phyloP scores from a whole-genome alignment of 495 filamentous ascomycete genomes.

The Podospora conica region DNA sequence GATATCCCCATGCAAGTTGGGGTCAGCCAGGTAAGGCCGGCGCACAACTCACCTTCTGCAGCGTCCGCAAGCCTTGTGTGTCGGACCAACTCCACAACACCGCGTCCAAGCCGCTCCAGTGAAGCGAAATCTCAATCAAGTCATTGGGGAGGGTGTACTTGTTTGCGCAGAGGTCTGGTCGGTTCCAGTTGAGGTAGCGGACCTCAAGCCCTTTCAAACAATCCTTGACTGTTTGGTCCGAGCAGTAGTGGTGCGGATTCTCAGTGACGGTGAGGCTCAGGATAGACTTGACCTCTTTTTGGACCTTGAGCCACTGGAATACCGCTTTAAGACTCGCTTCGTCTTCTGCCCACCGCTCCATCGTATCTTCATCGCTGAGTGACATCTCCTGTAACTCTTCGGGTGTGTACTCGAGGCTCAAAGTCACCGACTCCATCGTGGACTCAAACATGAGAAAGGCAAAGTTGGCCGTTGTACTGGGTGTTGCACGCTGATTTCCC shows the following conservation, averaged over 20 bases:
- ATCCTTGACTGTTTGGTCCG: not conserved
- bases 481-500: not conserved
- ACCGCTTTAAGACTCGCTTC: not conserved
- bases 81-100: not conserved
- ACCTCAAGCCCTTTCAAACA: not conserved
- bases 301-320: not conserved
- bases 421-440: not conserved
- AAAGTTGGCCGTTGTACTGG: not conserved
- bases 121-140: not conserved
- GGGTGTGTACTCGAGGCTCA: not conserved
- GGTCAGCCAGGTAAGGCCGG: not conserved
- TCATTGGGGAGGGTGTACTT: not conserved
- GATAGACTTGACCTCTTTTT: not conserved
- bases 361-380: not conserved
- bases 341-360: not conserved
- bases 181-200: not conserved
- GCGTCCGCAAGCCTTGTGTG: not conserved
- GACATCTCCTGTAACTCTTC: not conserved
- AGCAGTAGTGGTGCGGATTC: not conserved
- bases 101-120: not conserved
- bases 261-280: not conserved
- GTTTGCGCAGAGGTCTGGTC: not conserved
- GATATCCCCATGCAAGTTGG: too few relatives aligned
- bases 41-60: not conserved
- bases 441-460: not conserved